Base-by-base conservation (phyloP, 805 yeast species). In the Clavispora fructus region DNA sequence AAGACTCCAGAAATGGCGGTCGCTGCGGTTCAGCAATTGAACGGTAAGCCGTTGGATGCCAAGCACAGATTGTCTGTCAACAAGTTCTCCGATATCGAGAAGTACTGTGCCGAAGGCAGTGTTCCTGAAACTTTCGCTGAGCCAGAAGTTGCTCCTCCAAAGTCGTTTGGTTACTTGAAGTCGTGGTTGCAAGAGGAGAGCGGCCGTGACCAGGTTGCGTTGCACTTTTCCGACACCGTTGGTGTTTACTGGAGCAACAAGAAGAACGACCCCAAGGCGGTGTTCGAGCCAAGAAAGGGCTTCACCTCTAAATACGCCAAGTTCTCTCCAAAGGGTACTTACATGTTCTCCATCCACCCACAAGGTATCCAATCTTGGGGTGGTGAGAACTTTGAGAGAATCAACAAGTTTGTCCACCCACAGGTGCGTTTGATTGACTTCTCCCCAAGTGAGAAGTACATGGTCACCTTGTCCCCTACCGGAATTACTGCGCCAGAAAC, bases 321-420 rank as follows among this genome's bases (percentile, higher is more conserved):
- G 64, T 92, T 90, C 74, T 89, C 98, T 42, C 96, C 97, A 62
- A 83, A 82, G 69, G 99, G 99, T 67, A 82, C 92, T 11, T 91
- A 82, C 62, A 68, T 92, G 53, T 81, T 87, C 57, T 84, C 97
- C 1, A 77, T 90, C 58, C 97, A 92, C 69, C 89, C 89, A 43
- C 95, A 88, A 69, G 98, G 98, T 75, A 82, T 90, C 47, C 95
- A 89, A 65, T 79, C 92, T 26, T 94, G 97, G 95, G 99, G 98
- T 63, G 97, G 98, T 51, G 78, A 79, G 45, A 74, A 79, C 41
- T 89, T 89, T 62, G 80, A 77, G 52, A 78, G 86, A 58, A 73
- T 89, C 57, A 80, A 77, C 58, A 83, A 89, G 68, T 89, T 87
- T 62, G 77, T 83, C 50, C 99, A 94, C 64, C 91, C 88, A 48